These are phyloP conservation scores for Polyporus arcularius DNA, from an alignment of 768 basidiomycete genomes.

Conservation along the genomic window DNA sequence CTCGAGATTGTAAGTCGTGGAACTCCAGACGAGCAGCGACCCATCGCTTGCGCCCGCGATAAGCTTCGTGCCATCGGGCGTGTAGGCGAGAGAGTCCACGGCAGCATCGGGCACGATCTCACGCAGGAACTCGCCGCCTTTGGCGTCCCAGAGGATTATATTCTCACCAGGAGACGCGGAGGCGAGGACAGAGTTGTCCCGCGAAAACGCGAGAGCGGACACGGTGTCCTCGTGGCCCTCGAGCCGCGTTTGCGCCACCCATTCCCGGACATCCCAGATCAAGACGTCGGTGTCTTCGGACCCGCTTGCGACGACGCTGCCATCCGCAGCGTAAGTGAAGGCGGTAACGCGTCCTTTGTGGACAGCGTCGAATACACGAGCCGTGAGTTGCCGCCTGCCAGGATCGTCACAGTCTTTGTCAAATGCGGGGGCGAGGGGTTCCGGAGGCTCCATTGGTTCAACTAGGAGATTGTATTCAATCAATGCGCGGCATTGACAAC, in stretches of 20 bases:
- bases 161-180: conserved; percentile 4
- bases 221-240: conserved; percentile 21
- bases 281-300: conserved; percentile 16
- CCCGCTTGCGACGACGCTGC: conserved; percentile 11
- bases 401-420: too few relatives aligned
- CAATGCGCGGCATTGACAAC: too few relatives aligned
- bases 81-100: conserved; percentile 20
- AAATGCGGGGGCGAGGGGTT: too few relatives aligned
- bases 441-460: too few relatives aligned
- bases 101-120: not conserved
- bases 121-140: not conserved
- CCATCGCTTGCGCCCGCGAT: conserved; percentile 17
- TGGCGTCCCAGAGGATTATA: not conserved
- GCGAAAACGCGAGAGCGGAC: conserved; percentile 35
- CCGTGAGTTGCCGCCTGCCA: too few relatives aligned
- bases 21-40: conserved; percentile 12
- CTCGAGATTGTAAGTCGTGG: not conserved
- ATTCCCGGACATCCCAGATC: conserved; percentile 11
- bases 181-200: conserved; percentile 6
- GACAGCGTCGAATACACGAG: too few relatives aligned
- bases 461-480: too few relatives aligned
- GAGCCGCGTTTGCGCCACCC: conserved; percentile 22
- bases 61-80: conserved; percentile 20
- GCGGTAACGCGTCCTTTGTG: conserved; percentile 27
- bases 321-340: conserved; percentile 43